Percentiles rank a stretch among this genome's conserved stretches.
Evolutionary conservation across 345 rosid genomes (phyloP).

Genomic region (Pistacia atlantica): DNA sequence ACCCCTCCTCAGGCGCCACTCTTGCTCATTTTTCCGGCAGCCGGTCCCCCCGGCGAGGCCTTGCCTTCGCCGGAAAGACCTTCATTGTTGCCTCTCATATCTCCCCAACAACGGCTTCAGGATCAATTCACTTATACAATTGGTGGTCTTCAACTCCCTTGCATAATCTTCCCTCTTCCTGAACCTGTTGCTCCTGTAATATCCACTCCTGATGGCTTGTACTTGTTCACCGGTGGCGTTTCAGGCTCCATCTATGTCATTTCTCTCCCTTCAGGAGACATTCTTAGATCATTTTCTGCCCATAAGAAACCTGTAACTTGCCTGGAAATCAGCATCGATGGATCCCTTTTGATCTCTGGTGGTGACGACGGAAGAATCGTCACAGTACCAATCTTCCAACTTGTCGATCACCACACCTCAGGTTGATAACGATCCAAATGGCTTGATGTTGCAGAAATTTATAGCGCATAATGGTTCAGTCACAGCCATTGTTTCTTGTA

Average conservation of each 20-base stretch:
- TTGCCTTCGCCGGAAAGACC: conserved; percentile 33
- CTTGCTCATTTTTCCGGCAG: conserved; percentile 40
- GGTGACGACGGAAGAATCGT: conserved; percentile 44
- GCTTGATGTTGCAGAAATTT: conserved; percentile 23
- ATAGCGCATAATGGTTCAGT: conserved; percentile 45
- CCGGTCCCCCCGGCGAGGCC: conserved; percentile 49
- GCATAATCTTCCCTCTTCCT: conserved; percentile 47
- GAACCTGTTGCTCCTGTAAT: conserved; percentile 51
- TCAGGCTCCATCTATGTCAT: conserved; percentile 36
- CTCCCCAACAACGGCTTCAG: conserved; percentile 35
- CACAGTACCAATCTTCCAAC: conserved; percentile 34
- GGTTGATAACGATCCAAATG: neutral
- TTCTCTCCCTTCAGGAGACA: conserved; percentile 38
- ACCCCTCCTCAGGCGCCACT: conserved; percentile 32
- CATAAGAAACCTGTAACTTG: conserved; percentile 47
- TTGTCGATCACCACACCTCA: conserved; percentile 20
- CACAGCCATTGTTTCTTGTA: conserved; percentile 25
- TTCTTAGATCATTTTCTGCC: conserved; percentile 33
- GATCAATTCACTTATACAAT: conserved; percentile 46
- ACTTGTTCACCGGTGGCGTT: conserved; percentile 48
- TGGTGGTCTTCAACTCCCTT: conserved; percentile 46
- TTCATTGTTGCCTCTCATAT: conserved; percentile 50
- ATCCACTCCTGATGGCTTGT: conserved; percentile 37
- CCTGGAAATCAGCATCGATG: conserved; percentile 35
- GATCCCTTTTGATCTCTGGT: conserved; percentile 46